phyloP scores from a whole-genome alignment of 1,139 yeast genomes.

The Debaryomyces coudertii region DNA sequence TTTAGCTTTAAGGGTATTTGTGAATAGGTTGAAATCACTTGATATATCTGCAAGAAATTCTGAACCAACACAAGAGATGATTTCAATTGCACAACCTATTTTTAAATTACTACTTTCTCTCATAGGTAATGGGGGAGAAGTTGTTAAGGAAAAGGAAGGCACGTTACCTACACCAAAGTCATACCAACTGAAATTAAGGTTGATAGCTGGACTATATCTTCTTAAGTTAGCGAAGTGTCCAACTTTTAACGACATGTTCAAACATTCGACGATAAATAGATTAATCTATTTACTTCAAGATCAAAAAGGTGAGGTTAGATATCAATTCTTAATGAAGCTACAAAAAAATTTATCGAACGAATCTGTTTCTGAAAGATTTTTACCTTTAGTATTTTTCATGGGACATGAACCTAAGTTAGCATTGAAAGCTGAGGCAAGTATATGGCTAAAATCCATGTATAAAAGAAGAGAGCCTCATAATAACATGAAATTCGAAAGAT shows the following conservation, averaged over 20 bases:
- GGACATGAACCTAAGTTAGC: constrained; percentile 71
- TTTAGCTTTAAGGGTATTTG: constrained; percentile 59
- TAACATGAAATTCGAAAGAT: constrained; percentile 59
- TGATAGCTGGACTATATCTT: constrained; percentile 68
- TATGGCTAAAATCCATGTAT: constrained; percentile 75
- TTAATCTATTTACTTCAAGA: constrained; percentile 70
- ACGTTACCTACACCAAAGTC: constrained; percentile 65
- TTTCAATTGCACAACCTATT: constrained; percentile 57
- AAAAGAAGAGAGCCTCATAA: constrained; percentile 44
- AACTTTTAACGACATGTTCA: constrained; percentile 54
- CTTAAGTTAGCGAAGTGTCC: constrained; percentile 66
- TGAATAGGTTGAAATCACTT: constrained; percentile 61
- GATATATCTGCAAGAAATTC: constrained; percentile 10
- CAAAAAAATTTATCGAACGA: constrained; percentile 56
- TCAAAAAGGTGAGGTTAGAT: constrained; percentile 60
- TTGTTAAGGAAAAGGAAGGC: constrained; percentile 51
- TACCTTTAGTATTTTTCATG: constrained; percentile 69
- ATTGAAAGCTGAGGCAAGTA: constrained; percentile 53
- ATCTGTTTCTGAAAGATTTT: constrained; percentile 62
- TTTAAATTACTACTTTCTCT: constrained; percentile 67
- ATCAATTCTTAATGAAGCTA: constrained; percentile 52
- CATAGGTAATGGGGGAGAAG: constrained; percentile 82
- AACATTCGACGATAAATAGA: constrained; percentile 53
- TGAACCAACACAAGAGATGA: constrained; percentile 23
- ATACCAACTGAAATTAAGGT: constrained; percentile 63